These are phyloP conservation scores for Ceratorhiza oryzae-sativae DNA, from an alignment of 1,284 basidiomycete genomes.

Conservation along the genomic window DNA sequence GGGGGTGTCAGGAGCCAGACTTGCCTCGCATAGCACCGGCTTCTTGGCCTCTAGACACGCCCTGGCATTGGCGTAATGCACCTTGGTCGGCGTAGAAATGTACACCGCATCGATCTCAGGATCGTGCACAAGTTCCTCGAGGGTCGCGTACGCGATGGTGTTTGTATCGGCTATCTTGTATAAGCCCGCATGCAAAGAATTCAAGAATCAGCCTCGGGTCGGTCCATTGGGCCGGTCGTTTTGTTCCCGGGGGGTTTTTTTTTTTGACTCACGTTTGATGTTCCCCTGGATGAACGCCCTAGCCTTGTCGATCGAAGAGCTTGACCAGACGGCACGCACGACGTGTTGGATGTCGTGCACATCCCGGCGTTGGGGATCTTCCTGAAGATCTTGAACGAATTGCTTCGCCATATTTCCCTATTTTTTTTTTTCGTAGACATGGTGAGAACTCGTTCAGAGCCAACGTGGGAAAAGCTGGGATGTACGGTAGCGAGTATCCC, in stretches of 20 bases:
- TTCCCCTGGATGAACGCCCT: constrained; percentile 53
- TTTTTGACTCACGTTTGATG: constrained; percentile 42
- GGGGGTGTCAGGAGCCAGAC: background rate
- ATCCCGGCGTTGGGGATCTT: constrained; percentile 47
- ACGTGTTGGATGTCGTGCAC: constrained; percentile 56
- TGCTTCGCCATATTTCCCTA: constrained; percentile 44
- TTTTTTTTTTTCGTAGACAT: background rate
- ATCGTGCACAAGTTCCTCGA: constrained; percentile 56
- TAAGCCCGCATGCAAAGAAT: too few species aligned
- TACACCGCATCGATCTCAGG: constrained; percentile 56
- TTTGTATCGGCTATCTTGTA: constrained; percentile 3
- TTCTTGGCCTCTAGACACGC: constrained; percentile 56
- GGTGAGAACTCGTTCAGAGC: too few species aligned
- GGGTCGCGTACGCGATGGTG: constrained; percentile 52
- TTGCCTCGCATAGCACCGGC: constrained; percentile 55
- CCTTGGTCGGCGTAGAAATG: constrained; percentile 57
- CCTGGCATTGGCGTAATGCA: constrained; percentile 56
- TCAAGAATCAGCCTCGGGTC: background rate
- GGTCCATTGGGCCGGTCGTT: too few species aligned
- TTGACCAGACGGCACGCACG: constrained; percentile 57
- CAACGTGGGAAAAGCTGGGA: background rate
- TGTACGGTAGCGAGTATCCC: constrained; percentile 43
- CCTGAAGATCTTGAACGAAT: constrained; percentile 45
- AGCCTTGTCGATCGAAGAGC: constrained; percentile 52
- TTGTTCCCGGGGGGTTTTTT: too few species aligned